A percentile compares a stretch with the other conserved stretches of the same genome.
Evolutionary conservation across 2,329 filamentous ascomycete genomes (phyloP).

Genomic region (Dactylellina cionopaga): DNA sequence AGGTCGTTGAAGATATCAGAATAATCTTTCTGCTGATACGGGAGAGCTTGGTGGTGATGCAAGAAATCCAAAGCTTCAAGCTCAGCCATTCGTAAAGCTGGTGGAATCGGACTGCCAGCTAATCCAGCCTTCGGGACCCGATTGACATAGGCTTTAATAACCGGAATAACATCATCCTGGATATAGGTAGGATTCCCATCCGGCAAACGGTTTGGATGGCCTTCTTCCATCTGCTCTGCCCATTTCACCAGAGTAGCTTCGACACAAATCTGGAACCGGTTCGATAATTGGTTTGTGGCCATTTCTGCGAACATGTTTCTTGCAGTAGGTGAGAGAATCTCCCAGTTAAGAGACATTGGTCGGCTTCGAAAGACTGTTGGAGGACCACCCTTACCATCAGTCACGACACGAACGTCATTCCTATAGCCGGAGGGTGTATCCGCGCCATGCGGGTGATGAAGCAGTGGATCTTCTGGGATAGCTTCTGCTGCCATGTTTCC

Average conservation of each 20-base stretch:
- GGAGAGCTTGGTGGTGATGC: constrained; percentile 33
- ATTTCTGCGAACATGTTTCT: constrained; percentile 40
- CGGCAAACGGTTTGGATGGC: constrained; percentile 26
- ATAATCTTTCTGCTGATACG: constrained; percentile 48
- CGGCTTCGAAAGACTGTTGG: constrained; percentile 18
- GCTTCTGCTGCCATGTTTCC: constrained; percentile 16
- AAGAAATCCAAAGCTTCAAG: constrained; percentile 48
- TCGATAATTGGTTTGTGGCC: constrained; percentile 9
- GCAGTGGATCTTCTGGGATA: neutral
- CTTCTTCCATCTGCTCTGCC: constrained; percentile 23
- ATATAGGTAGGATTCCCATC: constrained; percentile 45
- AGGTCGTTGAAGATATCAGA: constrained; percentile 25
- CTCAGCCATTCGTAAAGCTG: constrained; percentile 40
- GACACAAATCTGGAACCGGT: constrained; percentile 38
- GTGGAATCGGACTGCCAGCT: constrained; percentile 29
- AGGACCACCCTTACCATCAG: constrained; percentile 6
- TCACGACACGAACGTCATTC: neutral
- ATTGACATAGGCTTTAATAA: constrained; percentile 49
- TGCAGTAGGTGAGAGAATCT: neutral
- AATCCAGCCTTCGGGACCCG: constrained; percentile 33
- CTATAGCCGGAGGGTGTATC: constrained; percentile 2
- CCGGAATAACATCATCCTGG: constrained; percentile 35
- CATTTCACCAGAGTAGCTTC: constrained; percentile 28
- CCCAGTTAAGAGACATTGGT: constrained; percentile 23
- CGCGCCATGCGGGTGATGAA: constrained; percentile 17